Evolutionary conservation across 2,329 filamentous ascomycete genomes (phyloP), one percentile per base, ranked within the genome.

Genomic region (Epichloe scottii): DNA sequence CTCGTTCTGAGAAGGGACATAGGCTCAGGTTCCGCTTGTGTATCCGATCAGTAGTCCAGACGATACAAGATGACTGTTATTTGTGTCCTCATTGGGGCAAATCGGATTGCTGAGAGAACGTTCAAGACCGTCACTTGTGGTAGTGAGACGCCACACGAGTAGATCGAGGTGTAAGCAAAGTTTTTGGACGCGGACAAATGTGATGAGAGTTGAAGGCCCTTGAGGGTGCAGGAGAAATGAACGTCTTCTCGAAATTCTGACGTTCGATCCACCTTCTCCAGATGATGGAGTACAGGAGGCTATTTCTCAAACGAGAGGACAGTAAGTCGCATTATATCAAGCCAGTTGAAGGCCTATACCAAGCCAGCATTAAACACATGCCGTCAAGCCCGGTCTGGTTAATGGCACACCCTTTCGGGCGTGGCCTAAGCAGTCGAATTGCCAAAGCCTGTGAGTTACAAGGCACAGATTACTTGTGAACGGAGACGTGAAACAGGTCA

Each of bases 401-500:
- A 19, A 17, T n/a, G 35, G 14, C 26, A 38, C 47, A 41, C 38
- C 19, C 19, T 30, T 11, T 23, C 14, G 39, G 47, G 39, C 34
- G 8, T 40, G 7, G 17, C 14, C 26, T 26, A 26, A 40, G 30
- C 30, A 30, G 19, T 42, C 38, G 30, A 43, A 43, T 15, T 15
- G 19, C 17, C 39, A 15, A 37, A 26, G 21, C 15, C 17, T 43
- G 39, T 43, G 39, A 49, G 47, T 30, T 23, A 49, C 30, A 43
- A 43, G 47, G 47, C 23, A 42, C 39, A 42, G 30, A 42, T 21
- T 11, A 23, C 39, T 35, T 43, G 47, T 43, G 30, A 37, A 30
- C 39, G 30, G 23, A 42, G 37, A 47, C n/a, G 47, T 49, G 47
- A 49, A 49, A 49, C 47, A 42, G 14, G 26, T 48, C 26, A 42